phyloP scores from a whole-genome alignment of 73 alveolate species.

The Paramecium biaurelia region DNA sequence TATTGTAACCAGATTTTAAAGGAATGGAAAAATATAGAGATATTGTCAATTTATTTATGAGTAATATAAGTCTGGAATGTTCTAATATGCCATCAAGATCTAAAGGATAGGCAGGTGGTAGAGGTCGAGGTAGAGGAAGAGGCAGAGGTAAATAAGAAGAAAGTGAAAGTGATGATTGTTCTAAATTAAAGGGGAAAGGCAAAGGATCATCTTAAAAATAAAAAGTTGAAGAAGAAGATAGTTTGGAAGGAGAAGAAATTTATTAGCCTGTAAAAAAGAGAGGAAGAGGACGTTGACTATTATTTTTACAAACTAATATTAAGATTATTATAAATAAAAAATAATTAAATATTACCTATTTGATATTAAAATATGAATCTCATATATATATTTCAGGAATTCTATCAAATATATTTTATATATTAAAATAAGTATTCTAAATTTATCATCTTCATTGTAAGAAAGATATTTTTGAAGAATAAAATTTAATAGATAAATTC shows the following conservation, averaged over 20 bases:
- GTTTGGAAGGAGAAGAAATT: conserved; percentile 34
- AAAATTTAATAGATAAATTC: neutral
- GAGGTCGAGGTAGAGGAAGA: conserved; percentile 25
- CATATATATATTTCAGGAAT: too few relatives aligned
- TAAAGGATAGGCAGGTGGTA: neutral
- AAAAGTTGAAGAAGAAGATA: conserved; percentile 23
- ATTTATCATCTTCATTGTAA: too few relatives aligned
- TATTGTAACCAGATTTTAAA: conserved; percentile 80
- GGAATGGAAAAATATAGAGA: conserved; percentile 79
- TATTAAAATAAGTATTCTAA: too few relatives aligned
- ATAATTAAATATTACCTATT: too few relatives aligned
- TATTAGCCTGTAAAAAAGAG: neutral
- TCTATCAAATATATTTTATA: too few relatives aligned
- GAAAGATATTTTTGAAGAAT: neutral
- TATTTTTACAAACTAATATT: neutral
- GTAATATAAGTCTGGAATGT: conserved; percentile 62
- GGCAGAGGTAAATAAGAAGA: conserved; percentile 44
- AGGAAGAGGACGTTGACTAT: conserved; percentile 19
- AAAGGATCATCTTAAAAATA: neutral
- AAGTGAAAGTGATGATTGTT: conserved; percentile 46
- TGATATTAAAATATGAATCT: too few relatives aligned
- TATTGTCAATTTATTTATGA: conserved; percentile 71
- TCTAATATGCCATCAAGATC: neutral
- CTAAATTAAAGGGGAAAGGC: neutral
- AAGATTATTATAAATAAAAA: too few relatives aligned